These are phyloP conservation scores for Paramyrothecium sp. DNA, from an alignment of 2,329 filamentous ascomycete genomes.

Conservation along the genomic window DNA sequence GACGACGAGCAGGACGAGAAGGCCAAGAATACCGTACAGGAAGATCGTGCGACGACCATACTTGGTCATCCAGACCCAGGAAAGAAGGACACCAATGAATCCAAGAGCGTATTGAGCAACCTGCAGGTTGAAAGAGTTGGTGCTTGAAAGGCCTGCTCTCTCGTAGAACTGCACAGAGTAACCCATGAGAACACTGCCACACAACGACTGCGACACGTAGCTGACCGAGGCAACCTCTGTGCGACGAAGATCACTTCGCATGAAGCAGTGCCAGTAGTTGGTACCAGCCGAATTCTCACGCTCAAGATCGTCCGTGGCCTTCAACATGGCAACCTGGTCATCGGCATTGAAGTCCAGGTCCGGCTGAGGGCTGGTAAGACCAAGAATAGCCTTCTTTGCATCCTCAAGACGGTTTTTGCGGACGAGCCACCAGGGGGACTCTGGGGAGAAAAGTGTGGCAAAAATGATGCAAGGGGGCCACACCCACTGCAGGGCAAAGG, in stretches of 20 bases:
- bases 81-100: constrained; percentile 40
- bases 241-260: constrained; percentile 39
- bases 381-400: constrained; percentile 30
- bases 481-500: constrained; percentile 47
- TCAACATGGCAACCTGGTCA: constrained; percentile 40
- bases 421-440: constrained; percentile 50
- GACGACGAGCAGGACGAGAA: constrained; percentile 37
- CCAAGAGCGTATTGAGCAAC: constrained; percentile 43
- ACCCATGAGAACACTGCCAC: constrained; percentile 46
- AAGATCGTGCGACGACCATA: constrained; percentile 45
- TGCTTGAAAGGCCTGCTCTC: constrained; percentile 34
- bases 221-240: constrained; percentile 45
- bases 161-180: constrained; percentile 55
- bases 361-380: constrained; percentile 27
- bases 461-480: constrained; percentile 43
- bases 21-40: constrained; percentile 45
- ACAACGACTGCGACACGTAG: constrained; percentile 37
- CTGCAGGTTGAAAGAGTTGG: constrained; percentile 32
- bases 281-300: constrained; percentile 35
- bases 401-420: constrained; percentile 32
- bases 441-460: constrained; percentile 41
- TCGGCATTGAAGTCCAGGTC: constrained; percentile 34
- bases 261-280: constrained; percentile 47
- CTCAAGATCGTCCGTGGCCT: constrained; percentile 46
- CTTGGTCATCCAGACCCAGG: constrained; percentile 40